A percentile compares a stretch with the other conserved stretches of the same genome.
Evolutionary conservation across 179 eudicot species (phyloP).

Genomic region (Silene noctiflora): DNA sequence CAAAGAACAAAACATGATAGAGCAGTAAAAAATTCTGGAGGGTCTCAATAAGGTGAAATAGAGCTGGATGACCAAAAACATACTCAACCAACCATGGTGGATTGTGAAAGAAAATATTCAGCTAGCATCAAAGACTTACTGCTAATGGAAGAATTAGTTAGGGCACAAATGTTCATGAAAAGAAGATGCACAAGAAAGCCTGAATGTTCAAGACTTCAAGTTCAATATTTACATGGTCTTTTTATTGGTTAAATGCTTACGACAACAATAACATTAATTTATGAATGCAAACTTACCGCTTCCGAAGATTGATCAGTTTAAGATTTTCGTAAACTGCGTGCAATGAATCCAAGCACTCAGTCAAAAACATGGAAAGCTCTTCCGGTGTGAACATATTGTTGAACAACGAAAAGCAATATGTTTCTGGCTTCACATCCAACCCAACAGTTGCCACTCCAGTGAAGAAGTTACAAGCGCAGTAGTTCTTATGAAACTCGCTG

Average conservation of each 20-base stretch:
- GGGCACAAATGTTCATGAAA: neutral
- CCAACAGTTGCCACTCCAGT: slow-evolving; percentile 32
- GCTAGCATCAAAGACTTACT: neutral
- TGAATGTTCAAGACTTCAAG: neutral
- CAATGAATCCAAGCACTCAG: slow-evolving; percentile 67
- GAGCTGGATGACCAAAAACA: neutral
- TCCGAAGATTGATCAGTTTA: slow-evolving; percentile 81
- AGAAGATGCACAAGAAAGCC: neutral
- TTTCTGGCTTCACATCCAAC: slow-evolving; percentile 29
- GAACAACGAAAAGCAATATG: slow-evolving; percentile 29
- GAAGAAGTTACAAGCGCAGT: slow-evolving; percentile 35
- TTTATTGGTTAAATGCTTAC: neutral
- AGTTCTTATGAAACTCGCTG: slow-evolving; percentile 69
- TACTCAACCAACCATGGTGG: neutral
- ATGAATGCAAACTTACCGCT: slow-evolving; percentile 42
- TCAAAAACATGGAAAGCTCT: slow-evolving; percentile 43
- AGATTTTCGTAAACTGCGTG: slow-evolving; percentile 94
- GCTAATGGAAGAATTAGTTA: neutral
- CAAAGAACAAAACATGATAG: neutral
- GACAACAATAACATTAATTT: neutral
- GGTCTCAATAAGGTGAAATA: neutral
- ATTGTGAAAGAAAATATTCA: slow-evolving; percentile 2
- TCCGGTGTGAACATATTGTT: slow-evolving; percentile 29
- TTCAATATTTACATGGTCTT: neutral
- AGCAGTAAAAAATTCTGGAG: neutral